A percentile compares a stretch with the other conserved stretches of the same genome.
Conservation (phyloP, 176 grass and related monocot genomes). For the Panicum miliaceum region DNA sequence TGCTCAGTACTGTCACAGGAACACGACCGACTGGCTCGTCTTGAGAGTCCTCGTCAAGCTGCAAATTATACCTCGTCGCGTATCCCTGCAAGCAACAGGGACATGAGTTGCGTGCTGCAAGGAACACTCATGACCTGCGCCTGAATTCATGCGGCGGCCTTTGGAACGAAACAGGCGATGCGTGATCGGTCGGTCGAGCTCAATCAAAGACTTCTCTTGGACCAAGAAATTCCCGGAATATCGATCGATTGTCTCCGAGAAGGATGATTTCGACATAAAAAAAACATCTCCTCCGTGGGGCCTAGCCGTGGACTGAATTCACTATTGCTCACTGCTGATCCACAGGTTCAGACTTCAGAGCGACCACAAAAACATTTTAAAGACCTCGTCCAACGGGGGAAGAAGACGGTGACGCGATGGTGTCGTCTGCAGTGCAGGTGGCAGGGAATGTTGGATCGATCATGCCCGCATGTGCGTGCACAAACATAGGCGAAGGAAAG, state of each 20-base stretch:
- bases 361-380: not conserved
- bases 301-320: slow-evolving; percentile 11
- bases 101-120: slow-evolving; percentile 7
- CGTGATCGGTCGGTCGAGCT: slow-evolving; percentile 11
- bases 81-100: slow-evolving; percentile 21
- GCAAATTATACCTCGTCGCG: slow-evolving; percentile 39
- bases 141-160: slow-evolving; percentile 11
- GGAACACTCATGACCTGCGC: slow-evolving; percentile 12
- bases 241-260: slow-evolving; percentile 20
- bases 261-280: slow-evolving; percentile 23
- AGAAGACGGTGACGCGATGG: not conserved
- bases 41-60: slow-evolving; percentile 32
- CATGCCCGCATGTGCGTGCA: not conserved
- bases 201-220: not conserved
- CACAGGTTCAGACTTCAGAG: slow-evolving; percentile 1
- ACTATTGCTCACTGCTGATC: not conserved
- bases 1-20: not conserved
- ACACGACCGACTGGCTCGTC: not conserved
- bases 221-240: slow-evolving; percentile 17
- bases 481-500: not conserved
- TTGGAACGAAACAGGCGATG: slow-evolving; percentile 26
- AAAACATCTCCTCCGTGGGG: not conserved
- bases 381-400: not conserved
- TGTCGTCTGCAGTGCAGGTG: slow-evolving; percentile 1
- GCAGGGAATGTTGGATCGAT: slow-evolving; percentile 3